A percentile compares a stretch with the other conserved stretches of the same genome.
Evolutionary conservation across 257 asterid species (phyloP).

Genomic region (Mitragyna speciosa): DNA sequence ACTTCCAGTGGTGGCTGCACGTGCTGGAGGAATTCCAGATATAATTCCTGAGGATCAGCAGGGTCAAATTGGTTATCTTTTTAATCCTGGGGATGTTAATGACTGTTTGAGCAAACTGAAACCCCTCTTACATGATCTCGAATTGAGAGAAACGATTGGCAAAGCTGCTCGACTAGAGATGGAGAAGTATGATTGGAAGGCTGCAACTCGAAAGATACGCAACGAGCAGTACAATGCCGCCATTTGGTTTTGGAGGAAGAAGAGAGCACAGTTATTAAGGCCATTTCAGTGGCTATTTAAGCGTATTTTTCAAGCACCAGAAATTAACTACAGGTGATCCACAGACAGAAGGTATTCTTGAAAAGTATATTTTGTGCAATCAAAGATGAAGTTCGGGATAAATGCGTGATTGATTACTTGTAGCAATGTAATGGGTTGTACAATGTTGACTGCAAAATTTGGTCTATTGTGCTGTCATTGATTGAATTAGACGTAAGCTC

Average conservation of each 20-base stretch:
- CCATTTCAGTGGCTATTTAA: slow-evolving; percentile 75
- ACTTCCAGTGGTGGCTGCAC: slow-evolving; percentile 91
- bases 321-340: slow-evolving; percentile 32
- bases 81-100: slow-evolving; percentile 76
- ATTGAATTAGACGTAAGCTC: slow-evolving; percentile 10
- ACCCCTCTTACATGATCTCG: slow-evolving; percentile 58
- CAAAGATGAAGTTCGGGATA: background rate
- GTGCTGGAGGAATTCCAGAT: slow-evolving; percentile 97
- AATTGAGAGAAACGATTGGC: slow-evolving; percentile 69
- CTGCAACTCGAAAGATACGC: slow-evolving; percentile 79
- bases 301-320: slow-evolving; percentile 34
- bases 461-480: slow-evolving; percentile 17
- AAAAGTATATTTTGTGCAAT: background rate
- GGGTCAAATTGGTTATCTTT: slow-evolving; percentile 80
- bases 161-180: slow-evolving; percentile 75
- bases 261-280: slow-evolving; percentile 51
- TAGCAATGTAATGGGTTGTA: background rate
- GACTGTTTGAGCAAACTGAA: slow-evolving; percentile 80
- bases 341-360: no score
- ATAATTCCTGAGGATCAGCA: slow-evolving; percentile 81
- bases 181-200: slow-evolving; percentile 95
- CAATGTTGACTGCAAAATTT: slow-evolving; percentile 15
- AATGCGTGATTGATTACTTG: slow-evolving; percentile 2
- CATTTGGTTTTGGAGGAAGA: slow-evolving; percentile 90
- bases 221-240: slow-evolving; percentile 83